phyloP scores from a whole-genome alignment of 2,329 filamentous ascomycete species.

The Sporothrix euskadiensis region DNA sequence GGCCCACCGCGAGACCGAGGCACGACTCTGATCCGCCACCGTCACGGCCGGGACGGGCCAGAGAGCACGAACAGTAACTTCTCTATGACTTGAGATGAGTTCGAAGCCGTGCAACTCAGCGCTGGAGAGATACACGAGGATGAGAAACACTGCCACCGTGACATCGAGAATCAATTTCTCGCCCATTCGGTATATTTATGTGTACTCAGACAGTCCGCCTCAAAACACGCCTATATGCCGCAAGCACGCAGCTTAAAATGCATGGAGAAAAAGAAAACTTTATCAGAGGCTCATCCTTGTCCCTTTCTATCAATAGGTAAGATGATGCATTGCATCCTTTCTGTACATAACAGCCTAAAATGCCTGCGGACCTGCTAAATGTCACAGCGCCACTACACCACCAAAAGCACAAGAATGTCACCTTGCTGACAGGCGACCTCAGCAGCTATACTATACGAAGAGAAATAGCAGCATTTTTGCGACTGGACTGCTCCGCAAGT shows the following conservation, averaged over 20 bases:
- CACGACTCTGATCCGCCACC: neutral
- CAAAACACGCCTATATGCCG: neutral
- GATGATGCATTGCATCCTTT: neutral
- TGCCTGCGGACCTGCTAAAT: neutral
- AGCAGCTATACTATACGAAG: neutral
- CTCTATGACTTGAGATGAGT: neutral
- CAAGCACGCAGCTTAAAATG: neutral
- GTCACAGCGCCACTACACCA: neutral
- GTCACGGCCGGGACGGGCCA: neutral
- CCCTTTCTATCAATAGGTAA: neutral
- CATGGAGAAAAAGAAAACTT: neutral
- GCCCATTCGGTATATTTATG: too few relatives aligned
- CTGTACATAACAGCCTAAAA: constrained; percentile 15
- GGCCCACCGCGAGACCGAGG: neutral
- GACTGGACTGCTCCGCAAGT: neutral
- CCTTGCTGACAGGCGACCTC: constrained; percentile 4
- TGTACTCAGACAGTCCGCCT: neutral
- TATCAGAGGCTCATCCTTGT: neutral
- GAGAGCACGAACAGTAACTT: neutral
- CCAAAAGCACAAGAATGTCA: neutral
- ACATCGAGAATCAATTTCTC: neutral
- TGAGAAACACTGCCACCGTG: neutral
- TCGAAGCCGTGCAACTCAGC: neutral
- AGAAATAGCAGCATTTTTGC: neutral
- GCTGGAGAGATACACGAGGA: neutral